These are phyloP conservation scores for Oligophagozyma castellii DNA, from an alignment of 1,139 yeast genomes.

Conservation along the genomic window DNA sequence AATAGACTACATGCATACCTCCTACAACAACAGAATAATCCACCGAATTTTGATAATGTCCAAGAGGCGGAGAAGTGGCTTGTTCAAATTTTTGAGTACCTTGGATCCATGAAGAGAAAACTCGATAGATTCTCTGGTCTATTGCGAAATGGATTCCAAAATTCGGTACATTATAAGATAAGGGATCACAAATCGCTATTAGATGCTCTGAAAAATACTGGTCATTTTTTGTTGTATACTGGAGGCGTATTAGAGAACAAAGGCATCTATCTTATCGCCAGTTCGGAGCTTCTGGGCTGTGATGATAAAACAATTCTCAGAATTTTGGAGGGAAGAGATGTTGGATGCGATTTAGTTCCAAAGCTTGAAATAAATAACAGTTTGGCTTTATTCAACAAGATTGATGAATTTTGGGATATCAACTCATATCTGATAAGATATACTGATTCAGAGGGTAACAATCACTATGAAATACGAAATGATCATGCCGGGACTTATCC, in stretches of 20 bases:
- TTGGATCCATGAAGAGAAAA: slow-evolving; percentile 71
- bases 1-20: slow-evolving; percentile 56
- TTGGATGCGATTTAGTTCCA: slow-evolving; percentile 23
- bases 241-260: slow-evolving; percentile 50
- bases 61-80: slow-evolving; percentile 66
- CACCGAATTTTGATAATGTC: slow-evolving; percentile 37
- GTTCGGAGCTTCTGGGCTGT: slow-evolving; percentile 23
- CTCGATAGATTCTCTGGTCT: slow-evolving; percentile 60
- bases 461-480: background rate
- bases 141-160: slow-evolving; percentile 56
- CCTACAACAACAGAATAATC: slow-evolving; percentile 53
- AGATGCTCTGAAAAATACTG: slow-evolving; percentile 35
- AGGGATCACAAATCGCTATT: slow-evolving; percentile 42
- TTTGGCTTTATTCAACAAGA: slow-evolving; percentile 11
- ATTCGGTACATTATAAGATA: slow-evolving; percentile 54
- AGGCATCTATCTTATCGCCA: slow-evolving; percentile 33
- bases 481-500: background rate
- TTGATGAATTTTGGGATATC: slow-evolving; percentile 10
- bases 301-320: slow-evolving; percentile 22
- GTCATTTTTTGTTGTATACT: slow-evolving; percentile 66
- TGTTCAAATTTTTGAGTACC: slow-evolving; percentile 61
- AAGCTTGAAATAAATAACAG: slow-evolving; percentile 15
- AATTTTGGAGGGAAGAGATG: slow-evolving; percentile 21
- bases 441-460: background rate
- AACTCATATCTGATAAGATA: slow-evolving; percentile 2